A percentile compares a stretch with the other conserved stretches of the same genome.
phyloP scores from a whole-genome alignment of 148 eudicot genomes.

The Vaccinium vitisidaea region DNA sequence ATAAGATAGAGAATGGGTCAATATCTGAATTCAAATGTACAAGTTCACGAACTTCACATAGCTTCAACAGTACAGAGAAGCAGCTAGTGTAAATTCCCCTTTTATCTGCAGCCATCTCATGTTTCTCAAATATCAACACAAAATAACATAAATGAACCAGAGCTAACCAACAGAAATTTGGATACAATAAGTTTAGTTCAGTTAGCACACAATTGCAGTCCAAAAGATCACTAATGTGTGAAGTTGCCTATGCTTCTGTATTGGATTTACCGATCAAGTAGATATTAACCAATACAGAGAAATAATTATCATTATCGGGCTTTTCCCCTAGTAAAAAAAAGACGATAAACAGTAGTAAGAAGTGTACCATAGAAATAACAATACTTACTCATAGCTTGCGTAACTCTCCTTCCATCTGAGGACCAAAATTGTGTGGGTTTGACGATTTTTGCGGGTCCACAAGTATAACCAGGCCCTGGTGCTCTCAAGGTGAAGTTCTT shows the following conservation, averaged over 20 bases:
- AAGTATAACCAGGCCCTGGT: constrained; percentile 59
- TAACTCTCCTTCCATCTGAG: constrained; percentile 48
- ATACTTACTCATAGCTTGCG: constrained; percentile 62
- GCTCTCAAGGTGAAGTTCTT: constrained; percentile 54
- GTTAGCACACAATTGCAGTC: background rate
- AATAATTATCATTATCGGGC: background rate
- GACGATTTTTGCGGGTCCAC: constrained; percentile 57
- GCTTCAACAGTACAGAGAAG: background rate
- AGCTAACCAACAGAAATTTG: background rate
- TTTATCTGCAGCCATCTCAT: background rate
- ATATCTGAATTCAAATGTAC: background rate
- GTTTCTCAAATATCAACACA: background rate
- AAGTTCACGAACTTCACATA: background rate
- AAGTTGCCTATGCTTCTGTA: background rate
- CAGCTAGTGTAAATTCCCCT: background rate
- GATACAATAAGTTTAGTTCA: background rate
- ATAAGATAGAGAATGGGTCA: constrained; percentile 7
- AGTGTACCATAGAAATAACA: background rate
- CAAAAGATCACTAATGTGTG: background rate
- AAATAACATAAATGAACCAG: background rate
- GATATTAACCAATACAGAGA: background rate
- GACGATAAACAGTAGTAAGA: background rate
- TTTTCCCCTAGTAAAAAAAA: background rate
- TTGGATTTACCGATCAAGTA: background rate
- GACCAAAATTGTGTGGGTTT: constrained; percentile 44